A percentile compares a stretch with the other conserved stretches of the same genome.
Evolutionary conservation across 768 basidiomycete species (phyloP).

Genomic region (Tricholoma terreum): DNA sequence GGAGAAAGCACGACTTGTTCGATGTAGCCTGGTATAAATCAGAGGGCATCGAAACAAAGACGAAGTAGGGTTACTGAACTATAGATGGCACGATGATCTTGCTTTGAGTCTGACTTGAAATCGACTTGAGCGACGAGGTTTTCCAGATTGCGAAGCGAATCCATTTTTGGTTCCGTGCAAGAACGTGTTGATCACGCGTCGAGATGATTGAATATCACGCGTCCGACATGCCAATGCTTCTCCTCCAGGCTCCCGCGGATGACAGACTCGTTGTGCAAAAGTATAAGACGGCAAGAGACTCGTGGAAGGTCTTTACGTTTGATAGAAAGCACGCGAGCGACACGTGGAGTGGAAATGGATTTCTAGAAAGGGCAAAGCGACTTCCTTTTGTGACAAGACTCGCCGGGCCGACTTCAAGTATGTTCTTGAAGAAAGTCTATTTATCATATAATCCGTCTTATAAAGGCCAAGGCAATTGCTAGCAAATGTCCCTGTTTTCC

Average conservation of each 20-base stretch:
- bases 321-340: not conserved
- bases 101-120: not conserved
- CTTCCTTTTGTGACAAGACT: not conserved
- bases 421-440: not conserved
- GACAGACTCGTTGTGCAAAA: not conserved
- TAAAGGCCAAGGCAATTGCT: not conserved
- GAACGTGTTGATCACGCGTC: not conserved
- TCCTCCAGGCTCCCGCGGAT: not conserved
- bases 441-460: not conserved
- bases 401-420: not conserved
- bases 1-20: slow-evolving; percentile 21
- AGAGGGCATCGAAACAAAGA: not conserved
- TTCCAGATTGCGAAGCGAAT: slow-evolving; percentile 11
- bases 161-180: not conserved
- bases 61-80: not conserved
- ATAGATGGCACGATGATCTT: slow-evolving; percentile 17
- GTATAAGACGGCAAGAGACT: too few species aligned
- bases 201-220: not conserved
- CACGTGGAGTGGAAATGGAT: not conserved
- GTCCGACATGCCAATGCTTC: too few species aligned
- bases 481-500: not conserved
- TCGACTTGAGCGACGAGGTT: slow-evolving; percentile 14
- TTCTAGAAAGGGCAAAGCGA: not conserved
- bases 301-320: too few species aligned
- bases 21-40: slow-evolving; percentile 15